Base-by-base conservation (phyloP, 306 rosid genomes). In the Pterocarpus macrocarpus region DNA sequence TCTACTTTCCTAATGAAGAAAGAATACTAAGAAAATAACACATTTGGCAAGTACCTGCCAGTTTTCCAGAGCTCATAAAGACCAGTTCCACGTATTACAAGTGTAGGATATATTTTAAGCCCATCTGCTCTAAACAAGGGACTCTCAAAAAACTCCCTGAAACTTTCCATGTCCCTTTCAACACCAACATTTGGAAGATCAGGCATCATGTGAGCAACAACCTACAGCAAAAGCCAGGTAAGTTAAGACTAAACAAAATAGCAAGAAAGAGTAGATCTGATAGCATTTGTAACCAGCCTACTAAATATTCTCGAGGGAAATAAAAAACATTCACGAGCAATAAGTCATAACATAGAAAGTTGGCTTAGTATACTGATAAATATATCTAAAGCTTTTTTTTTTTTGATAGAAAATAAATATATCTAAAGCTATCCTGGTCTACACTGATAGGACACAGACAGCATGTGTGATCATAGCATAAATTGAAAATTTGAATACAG, bases 191-290 rank as follows among this genome's bases (percentile, higher is more conserved):
- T 95, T 43, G 99, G 99, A 87, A 95, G 99, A 86, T 95, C 99
- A 39, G 99, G 99, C 99, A 95, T 95, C 99, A 93, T 95, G 90
- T 95, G 99, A 38, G 97, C 99, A 75, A 95, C 98, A 79, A 95
- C 98, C 99, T 95, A 85, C 36, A 83, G 73, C 75, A 78, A 69
- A 84, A 66, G 55, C 63, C 77, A 30, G 50, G 65, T 33, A 53
- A 1, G 36, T 22, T 41, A 15, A 76, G 64, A 68, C 68, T 67
- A 64, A 59, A 52, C 14, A 73, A 55, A 63, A 66, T 45, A 47
- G 58, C 74, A 76, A 63, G 32, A 68, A 57, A 36, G 35, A 58
- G 69, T 32, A 35, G n/a, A 56, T 55, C 62, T 39, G 56, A 63
- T 44, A 57, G 73, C 67, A 72, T 65, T 39, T 57, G 59, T 82